Conservation (phyloP, 2,329 filamentous ascomycete genomes). For the Lachnellula willkommii region DNA sequence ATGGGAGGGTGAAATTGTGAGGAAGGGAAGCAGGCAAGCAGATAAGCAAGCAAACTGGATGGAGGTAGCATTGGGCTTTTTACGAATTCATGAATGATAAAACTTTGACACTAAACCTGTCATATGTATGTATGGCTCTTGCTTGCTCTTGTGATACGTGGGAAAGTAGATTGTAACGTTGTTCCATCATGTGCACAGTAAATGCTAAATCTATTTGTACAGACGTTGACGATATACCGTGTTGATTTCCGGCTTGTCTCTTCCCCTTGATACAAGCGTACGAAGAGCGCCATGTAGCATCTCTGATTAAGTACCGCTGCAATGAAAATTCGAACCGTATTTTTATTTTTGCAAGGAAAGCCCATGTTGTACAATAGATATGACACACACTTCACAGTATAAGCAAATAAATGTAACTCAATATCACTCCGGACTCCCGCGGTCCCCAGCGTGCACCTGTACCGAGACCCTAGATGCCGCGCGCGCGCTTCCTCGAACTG, state of each 20-base stretch:
- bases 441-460: background rate
- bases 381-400: background rate
- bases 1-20: background rate
- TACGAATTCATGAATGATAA: background rate
- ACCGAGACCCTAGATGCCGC: slow-evolving; percentile 25
- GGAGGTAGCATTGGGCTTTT: background rate
- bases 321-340: too few species aligned
- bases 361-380: background rate
- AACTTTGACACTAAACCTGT: background rate
- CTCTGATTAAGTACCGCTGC: too few species aligned
- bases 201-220: too few species aligned
- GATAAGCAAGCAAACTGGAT: background rate
- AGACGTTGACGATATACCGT: background rate
- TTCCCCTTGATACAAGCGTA: background rate
- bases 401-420: background rate
- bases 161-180: too few species aligned
- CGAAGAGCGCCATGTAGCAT: background rate
- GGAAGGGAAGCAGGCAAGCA: background rate
- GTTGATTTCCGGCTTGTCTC: background rate
- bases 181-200: too few species aligned
- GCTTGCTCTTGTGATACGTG: too few species aligned
- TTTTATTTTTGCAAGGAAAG: background rate
- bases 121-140: background rate
- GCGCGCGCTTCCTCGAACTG: slow-evolving; percentile 52
- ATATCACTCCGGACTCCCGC: background rate